phyloP scores from a whole-genome alignment of 305 asterid species.

The Galium porrigens region DNA sequence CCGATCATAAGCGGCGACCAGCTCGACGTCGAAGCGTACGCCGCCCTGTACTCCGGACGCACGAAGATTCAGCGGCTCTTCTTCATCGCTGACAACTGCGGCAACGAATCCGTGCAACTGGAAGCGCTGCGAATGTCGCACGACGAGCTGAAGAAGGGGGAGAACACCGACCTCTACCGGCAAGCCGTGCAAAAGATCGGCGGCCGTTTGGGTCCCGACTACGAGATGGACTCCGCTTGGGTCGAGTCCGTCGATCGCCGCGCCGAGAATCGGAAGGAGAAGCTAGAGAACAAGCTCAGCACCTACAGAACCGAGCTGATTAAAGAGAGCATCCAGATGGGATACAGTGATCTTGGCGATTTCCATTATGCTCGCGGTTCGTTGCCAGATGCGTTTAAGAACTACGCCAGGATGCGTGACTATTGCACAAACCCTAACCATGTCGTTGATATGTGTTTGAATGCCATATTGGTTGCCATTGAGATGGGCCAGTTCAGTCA shows the following conservation, averaged over 20 bases:
- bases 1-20: conserved; percentile 78
- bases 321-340: conserved; percentile 94
- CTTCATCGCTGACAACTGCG: conserved; percentile 60
- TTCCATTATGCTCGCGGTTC: conserved; percentile 72
- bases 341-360: conserved; percentile 88
- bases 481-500: conserved; percentile 95
- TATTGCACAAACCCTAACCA: conserved; percentile 82
- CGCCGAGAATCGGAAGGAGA: conserved; percentile 59
- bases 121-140: conserved; percentile 89
- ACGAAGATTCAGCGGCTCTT: conserved; percentile 66
- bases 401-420: conserved; percentile 79
- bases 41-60: conserved; percentile 68
- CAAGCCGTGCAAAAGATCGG: conserved; percentile 63
- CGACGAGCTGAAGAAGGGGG: conserved; percentile 90
- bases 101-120: conserved; percentile 44
- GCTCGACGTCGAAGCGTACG: conserved; percentile 85
- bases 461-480: conserved; percentile 73
- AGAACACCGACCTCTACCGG: conserved; percentile 60
- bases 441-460: conserved; percentile 76
- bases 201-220: conserved; percentile 58
- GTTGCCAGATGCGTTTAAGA: conserved; percentile 79
- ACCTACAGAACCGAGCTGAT: conserved; percentile 86
- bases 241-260: conserved; percentile 64
- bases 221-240: conserved; percentile 54
- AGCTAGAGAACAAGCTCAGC: conserved; percentile 79